Percentiles rank a stretch among this genome's conserved stretches.
phyloP scores from a whole-genome alignment of 2,329 filamentous ascomycete genomes.

The Trichoderma sp. region DNA sequence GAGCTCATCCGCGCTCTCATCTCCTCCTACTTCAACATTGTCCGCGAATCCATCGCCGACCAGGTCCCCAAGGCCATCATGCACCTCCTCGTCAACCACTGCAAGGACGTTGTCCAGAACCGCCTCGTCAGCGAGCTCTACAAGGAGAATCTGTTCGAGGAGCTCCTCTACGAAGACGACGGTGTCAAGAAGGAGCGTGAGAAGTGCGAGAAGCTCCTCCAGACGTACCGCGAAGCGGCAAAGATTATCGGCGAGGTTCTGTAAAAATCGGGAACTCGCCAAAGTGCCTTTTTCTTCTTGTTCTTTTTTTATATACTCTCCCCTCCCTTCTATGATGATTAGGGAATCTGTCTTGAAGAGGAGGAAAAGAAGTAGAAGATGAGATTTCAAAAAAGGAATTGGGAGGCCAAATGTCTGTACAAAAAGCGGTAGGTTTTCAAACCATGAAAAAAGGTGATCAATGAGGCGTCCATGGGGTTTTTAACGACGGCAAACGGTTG shows the following conservation, averaged over 20 bases:
- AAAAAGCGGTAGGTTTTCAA: not conserved
- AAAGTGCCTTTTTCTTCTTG: not conserved
- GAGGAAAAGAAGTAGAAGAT: not conserved
- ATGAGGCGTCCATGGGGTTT: conserved; percentile 17
- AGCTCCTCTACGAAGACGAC: conserved; percentile 95
- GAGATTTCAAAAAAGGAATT: not conserved
- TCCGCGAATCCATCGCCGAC: conserved; percentile 96
- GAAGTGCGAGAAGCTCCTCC: conserved; percentile 94
- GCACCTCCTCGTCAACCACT: conserved; percentile 97
- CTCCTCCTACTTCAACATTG: conserved; percentile 98
- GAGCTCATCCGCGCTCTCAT: conserved; percentile 96
- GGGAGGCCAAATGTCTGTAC: not conserved
- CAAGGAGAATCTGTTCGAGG: conserved; percentile 84
- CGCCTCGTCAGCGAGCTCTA: conserved; percentile 93
- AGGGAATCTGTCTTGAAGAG: not conserved
- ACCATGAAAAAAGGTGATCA: not conserved
- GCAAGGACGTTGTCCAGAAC: conserved; percentile 97
- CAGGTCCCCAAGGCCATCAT: conserved; percentile 98
- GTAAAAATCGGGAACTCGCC: conserved; percentile 41
- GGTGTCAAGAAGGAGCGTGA: conserved; percentile 95
- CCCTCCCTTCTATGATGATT: not conserved
- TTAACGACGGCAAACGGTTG: not conserved
- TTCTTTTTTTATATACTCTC: not conserved
- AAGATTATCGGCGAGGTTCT: conserved; percentile 98
- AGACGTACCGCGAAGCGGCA: conserved; percentile 94